Conservation (phyloP, 225 moss, liverwort and hornwort genomes). For the Polytrichum commune region DNA sequence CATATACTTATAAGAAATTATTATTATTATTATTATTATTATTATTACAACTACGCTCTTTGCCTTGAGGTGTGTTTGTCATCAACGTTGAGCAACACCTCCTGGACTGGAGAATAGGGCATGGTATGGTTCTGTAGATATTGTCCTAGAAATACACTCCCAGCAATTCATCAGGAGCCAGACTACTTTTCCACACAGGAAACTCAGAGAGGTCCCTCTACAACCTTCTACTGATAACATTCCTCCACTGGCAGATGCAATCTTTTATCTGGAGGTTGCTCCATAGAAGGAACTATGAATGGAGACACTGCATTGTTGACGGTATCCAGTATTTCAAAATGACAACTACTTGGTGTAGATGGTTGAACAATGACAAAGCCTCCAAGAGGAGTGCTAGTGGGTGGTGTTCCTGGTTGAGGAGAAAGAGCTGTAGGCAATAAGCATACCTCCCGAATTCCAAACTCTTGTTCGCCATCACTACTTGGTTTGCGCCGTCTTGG, state of each 20-base stretch:
- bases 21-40: no score
- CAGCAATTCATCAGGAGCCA: no score
- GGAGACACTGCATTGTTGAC: not conserved
- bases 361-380: not conserved
- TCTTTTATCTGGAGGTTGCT: slow-evolving; percentile 17
- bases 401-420: slow-evolving; percentile 14
- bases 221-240: slow-evolving; percentile 12
- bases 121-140: no score
- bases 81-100: no score
- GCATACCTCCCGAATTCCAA: not conserved
- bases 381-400: not conserved
- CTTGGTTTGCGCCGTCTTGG: slow-evolving; percentile 33
- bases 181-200: no score
- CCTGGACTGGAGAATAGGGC: no score
- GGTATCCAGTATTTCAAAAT: slow-evolving; percentile 2
- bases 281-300: slow-evolving; percentile 9
- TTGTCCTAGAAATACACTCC: no score
- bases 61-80: no score
- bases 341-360: not conserved
- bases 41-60: no score
- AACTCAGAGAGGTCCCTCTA: slow-evolving; percentile 1
- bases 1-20: no score
- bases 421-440: slow-evolving; percentile 20
- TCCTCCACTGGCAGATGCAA: slow-evolving; percentile 22
- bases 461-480: slow-evolving; percentile 39